Evolutionary conservation across 179 eudicot species (phyloP).

Genomic region (Sideroxylon spinosum): DNA sequence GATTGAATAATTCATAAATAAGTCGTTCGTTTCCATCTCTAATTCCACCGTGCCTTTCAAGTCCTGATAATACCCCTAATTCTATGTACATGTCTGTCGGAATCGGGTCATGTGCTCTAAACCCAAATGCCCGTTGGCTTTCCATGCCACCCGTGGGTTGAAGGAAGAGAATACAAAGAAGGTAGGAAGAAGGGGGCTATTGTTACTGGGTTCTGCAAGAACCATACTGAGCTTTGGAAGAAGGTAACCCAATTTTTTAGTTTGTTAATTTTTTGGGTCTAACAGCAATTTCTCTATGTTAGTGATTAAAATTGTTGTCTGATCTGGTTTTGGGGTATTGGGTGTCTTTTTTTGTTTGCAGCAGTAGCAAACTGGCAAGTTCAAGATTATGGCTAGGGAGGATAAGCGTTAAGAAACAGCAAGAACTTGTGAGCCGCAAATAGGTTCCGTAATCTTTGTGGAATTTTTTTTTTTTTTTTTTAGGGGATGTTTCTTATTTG

Average conservation of each 20-base stretch:
- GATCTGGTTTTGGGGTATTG: neutral
- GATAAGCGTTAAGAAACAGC: conserved; percentile 20
- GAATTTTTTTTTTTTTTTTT: too few relatives aligned
- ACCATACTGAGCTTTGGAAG: conserved; percentile 69
- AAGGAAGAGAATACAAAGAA: conserved; percentile 59
- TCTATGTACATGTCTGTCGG: too few relatives aligned
- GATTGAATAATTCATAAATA: too few relatives aligned
- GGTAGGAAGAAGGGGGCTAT: conserved; percentile 49
- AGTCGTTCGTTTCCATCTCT: too few relatives aligned
- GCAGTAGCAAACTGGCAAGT: conserved; percentile 88
- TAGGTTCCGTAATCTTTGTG: neutral
- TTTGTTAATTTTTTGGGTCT: neutral
- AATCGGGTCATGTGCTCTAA: conserved; percentile 65
- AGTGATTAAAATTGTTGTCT: neutral
- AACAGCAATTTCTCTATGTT: too few relatives aligned
- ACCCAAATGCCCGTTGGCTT: conserved; percentile 50
- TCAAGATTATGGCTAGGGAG: conserved; percentile 76
- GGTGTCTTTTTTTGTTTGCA: conserved; percentile 34
- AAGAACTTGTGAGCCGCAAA: neutral
- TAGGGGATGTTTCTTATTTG: neutral
- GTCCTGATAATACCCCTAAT: too few relatives aligned
- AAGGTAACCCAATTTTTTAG: conserved; percentile 34
- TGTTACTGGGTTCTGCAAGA: conserved; percentile 76
- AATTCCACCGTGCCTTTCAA: too few relatives aligned
- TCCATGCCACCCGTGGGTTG: conserved; percentile 88